Evolutionary conservation across 2,329 filamentous ascomycete genomes (phyloP).

Genomic region (Aureobasidium sp.): DNA sequence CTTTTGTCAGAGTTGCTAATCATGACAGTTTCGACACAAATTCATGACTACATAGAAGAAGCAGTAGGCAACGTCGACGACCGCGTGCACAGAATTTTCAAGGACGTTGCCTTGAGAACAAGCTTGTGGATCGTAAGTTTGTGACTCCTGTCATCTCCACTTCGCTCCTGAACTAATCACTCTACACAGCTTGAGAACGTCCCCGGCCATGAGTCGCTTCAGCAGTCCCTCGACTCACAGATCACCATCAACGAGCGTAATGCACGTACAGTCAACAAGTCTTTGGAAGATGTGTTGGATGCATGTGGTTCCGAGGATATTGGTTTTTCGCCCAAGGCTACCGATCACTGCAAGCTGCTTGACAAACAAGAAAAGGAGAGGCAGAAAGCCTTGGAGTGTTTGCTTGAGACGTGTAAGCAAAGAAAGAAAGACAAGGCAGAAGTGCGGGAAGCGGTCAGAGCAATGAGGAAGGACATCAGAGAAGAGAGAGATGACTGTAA

Average conservation of each 20-base stretch:
- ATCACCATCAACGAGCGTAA: neutral
- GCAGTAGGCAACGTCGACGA: neutral
- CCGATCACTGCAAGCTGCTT: neutral
- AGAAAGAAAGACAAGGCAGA: neutral
- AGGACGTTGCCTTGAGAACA: neutral
- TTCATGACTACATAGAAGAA: neutral
- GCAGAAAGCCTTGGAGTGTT: neutral
- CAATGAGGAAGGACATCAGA: slow-evolving; percentile 8
- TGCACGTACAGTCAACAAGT: neutral
- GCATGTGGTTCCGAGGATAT: neutral
- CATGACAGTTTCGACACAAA: neutral
- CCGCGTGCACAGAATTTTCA: neutral
- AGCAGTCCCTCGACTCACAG: neutral
- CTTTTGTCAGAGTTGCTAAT: neutral
- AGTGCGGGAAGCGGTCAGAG: neutral
- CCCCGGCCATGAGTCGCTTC: neutral
- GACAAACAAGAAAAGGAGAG: neutral
- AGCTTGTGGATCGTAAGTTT: neutral
- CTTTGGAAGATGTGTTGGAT: neutral
- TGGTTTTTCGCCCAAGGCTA: neutral
- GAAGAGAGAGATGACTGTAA: neutral
- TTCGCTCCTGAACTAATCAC: neutral
- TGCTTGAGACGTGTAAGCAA: neutral
- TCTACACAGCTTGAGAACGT: neutral
- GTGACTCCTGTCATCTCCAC: fast-evolving